Percentiles rank a stretch among this genome's conserved stretches.
Evolutionary conservation across 1,284 basidiomycete species (phyloP).

Genomic region (Tylopilus orsonianus): DNA sequence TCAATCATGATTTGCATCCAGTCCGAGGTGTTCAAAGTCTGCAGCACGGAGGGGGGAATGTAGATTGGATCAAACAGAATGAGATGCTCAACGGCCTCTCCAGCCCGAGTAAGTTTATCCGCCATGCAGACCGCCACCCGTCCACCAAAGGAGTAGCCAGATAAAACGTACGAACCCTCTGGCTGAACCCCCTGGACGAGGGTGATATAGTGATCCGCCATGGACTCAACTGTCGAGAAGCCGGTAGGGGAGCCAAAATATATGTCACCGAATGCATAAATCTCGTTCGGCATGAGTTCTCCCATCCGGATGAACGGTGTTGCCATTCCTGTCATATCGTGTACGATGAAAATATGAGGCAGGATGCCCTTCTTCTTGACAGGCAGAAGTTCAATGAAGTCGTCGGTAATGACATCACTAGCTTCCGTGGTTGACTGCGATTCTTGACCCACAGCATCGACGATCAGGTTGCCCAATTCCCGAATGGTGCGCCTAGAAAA

Average conservation of each 20-base stretch:
- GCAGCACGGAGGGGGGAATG: conserved; percentile 27
- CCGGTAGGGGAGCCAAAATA: conserved; percentile 31
- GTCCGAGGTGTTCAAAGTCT: conserved; percentile 31
- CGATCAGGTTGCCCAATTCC: conserved; percentile 27
- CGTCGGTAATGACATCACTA: conserved; percentile 28
- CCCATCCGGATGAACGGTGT: conserved; percentile 34
- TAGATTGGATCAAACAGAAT: conserved; percentile 32
- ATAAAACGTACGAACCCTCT: conserved; percentile 27
- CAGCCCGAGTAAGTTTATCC: conserved; percentile 22
- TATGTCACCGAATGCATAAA: conserved; percentile 34
- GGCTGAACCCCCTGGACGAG: conserved; percentile 28
- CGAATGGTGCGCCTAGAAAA: conserved; percentile 24
- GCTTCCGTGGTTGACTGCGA: conserved; percentile 27
- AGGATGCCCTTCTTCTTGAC: conserved; percentile 33
- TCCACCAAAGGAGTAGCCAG: conserved; percentile 32
- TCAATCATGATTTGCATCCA: conserved; percentile 32
- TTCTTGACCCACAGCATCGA: conserved; percentile 31
- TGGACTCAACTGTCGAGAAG: conserved; percentile 29
- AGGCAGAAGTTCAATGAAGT: conserved; percentile 30
- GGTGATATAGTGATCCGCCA: conserved; percentile 33
- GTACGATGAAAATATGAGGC: conserved; percentile 30
- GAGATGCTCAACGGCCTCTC: conserved; percentile 26
- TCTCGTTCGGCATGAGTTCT: conserved; percentile 34
- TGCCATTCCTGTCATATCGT: conserved; percentile 34
- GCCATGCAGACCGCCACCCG: conserved; percentile 31